Evolutionary conservation across 164 flowering plant species (phyloP).

Genomic region (Chimonanthus salicifolius): DNA sequence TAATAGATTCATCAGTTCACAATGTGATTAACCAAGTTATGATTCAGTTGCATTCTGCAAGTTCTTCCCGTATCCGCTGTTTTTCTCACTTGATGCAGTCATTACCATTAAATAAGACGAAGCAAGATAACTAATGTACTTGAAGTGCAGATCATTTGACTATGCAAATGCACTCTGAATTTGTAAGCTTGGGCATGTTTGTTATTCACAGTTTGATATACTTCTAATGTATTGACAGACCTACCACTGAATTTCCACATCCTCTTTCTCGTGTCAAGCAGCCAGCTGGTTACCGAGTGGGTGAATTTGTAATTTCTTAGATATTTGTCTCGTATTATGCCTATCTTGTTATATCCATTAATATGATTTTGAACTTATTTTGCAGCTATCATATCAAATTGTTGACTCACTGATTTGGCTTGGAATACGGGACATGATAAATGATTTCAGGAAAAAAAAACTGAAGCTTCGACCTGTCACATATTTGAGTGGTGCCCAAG

Average conservation of each 20-base stretch:
- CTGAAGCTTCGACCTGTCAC: slow-evolving; percentile 94
- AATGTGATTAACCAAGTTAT: background rate
- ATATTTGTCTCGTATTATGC: background rate
- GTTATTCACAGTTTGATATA: background rate
- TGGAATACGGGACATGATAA: slow-evolving; percentile 97
- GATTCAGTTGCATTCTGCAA: background rate
- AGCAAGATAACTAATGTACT: background rate
- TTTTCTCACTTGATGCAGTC: background rate
- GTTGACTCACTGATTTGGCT: slow-evolving; percentile 98
- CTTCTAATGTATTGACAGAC: slow-evolving; percentile 43
- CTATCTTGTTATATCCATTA: slow-evolving; percentile 1
- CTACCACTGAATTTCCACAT: slow-evolving; percentile 98
- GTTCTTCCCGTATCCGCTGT: background rate
- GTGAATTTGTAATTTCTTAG: slow-evolving; percentile 13
- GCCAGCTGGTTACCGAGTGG: slow-evolving; percentile 87
- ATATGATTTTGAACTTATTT: slow-evolving; percentile 1
- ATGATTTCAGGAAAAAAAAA: slow-evolving; percentile 90
- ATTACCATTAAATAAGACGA: background rate
- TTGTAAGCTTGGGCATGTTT: background rate
- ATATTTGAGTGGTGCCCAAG: slow-evolving; percentile 95
- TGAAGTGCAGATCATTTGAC: background rate
- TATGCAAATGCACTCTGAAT: slow-evolving; percentile 1
- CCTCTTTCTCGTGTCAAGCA: slow-evolving; percentile 97
- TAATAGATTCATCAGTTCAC: background rate
- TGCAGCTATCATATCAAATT: slow-evolving; percentile 96